Base-by-base conservation (phyloP, 208 protist genomes). In the Herpetomonas samuelpessoai region DNA sequence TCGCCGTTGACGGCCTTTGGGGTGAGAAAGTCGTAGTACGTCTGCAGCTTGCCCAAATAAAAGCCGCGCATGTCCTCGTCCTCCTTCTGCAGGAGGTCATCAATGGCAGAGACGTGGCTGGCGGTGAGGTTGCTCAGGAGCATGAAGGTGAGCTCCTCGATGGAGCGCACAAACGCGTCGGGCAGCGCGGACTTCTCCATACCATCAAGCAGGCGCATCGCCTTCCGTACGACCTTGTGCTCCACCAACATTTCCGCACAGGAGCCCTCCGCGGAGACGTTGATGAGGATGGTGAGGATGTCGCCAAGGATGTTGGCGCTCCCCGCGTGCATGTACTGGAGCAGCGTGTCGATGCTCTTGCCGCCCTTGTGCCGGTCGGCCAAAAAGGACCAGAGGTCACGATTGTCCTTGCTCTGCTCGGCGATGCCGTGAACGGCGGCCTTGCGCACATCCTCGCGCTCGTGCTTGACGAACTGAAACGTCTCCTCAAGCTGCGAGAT, bases 21-120 rank as follows among this genome's bases (percentile, higher is more conserved):
- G 24, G 16, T 52, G 39, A 86, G 75, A 4, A 66, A 66, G 19
- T 72, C 68, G 65, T 85, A 86, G 58, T 81, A 77, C 14, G 63
- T 59, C 53, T 87, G 77, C 56, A 94, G 70, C 66, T 88, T 92
- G 18, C 71, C 68, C 1, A 94, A 54, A 31, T 90, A 92, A 59
- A 91, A 94, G 29, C 88, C 88, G 14, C 78, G 73, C 62, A 94
- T 80, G 54, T 91, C 88, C 58, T 85, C 88, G 52, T 94, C 88
- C 18, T 77, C 72, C 52, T 72, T 76, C 56, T 92, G 88, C 27
- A 94, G 68, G 2, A 94, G 49, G 26, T 92, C 82, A 26, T 88
- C 88, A 0, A 91, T 66, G 39, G 88, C 88, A 16, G 66, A 63
- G 25, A 92, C 73, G 57, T 94, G 84, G 26, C 71, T 86, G 3